A percentile compares a stretch with the other conserved stretches of the same genome.
phyloP scores from a whole-genome alignment of 371 early-diverging fungal genomes.

The Actinomucor elegans region DNA sequence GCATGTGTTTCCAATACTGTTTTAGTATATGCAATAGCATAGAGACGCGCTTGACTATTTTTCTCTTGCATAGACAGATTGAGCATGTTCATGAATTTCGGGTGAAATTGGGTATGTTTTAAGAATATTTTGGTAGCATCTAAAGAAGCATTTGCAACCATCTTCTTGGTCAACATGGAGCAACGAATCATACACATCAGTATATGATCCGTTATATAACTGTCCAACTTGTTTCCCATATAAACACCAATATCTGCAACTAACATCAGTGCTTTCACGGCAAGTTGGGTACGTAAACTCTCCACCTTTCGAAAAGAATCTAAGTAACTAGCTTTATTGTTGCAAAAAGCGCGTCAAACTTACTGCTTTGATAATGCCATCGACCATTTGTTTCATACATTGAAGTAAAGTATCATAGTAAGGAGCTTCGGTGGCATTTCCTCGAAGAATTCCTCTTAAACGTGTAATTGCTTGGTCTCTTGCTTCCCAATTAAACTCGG shows the following conservation, averaged over 20 bases:
- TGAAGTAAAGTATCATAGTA: constrained; percentile 33
- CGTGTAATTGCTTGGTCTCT: constrained; percentile 27
- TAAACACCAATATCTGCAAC: constrained; percentile 43
- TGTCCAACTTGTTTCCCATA: constrained; percentile 34
- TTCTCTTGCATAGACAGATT: constrained; percentile 41
- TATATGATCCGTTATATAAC: constrained; percentile 40
- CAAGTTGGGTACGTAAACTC: constrained; percentile 48
- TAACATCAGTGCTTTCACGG: constrained; percentile 35
- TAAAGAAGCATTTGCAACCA: constrained; percentile 33
- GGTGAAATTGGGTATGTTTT: constrained; percentile 37
- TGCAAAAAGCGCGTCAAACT: constrained; percentile 1
- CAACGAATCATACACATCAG: constrained; percentile 39
- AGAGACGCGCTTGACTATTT: constrained; percentile 45
- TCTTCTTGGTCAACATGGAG: constrained; percentile 41
- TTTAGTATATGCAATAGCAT: constrained; percentile 34
- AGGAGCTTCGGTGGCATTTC: constrained; percentile 38
- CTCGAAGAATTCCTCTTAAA: constrained; percentile 35
- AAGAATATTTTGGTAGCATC: constrained; percentile 35
- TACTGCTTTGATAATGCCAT: constrained; percentile 50
- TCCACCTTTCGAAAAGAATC: constrained; percentile 37
- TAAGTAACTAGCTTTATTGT: neutral
- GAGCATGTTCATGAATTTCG: constrained; percentile 38
- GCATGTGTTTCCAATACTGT: constrained; percentile 42
- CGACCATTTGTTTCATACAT: constrained; percentile 40
- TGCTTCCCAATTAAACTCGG: constrained; percentile 39